Percentiles rank a stretch among this genome's conserved stretches.
These are phyloP conservation scores for Abrus precatorius DNA, from an alignment of 306 rosid species.

Conservation along the genomic window DNA sequence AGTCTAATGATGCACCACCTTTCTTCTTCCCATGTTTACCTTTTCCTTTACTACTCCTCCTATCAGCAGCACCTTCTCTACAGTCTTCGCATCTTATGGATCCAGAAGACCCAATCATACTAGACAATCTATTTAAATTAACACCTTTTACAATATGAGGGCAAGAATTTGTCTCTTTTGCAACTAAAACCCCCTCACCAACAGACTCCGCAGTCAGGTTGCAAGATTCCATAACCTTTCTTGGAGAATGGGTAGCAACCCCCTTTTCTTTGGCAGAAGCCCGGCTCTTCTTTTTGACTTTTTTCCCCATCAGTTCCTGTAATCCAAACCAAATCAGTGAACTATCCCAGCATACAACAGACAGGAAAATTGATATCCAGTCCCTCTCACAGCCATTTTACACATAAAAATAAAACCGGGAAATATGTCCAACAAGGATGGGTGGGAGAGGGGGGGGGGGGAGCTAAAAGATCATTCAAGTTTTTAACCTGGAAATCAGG, in stretches of 20 bases:
- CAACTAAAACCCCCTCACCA: conserved; percentile 56
- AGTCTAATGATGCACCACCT: conserved; percentile 62
- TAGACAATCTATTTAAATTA: conserved; percentile 61
- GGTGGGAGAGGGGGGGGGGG: too few species aligned
- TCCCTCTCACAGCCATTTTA: neutral
- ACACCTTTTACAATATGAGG: conserved; percentile 79
- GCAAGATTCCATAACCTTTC: conserved; percentile 49
- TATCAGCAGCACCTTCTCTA: conserved; percentile 66
- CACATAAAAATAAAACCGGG: neutral
- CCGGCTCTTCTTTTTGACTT: conserved; percentile 75
- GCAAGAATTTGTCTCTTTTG: conserved; percentile 69
- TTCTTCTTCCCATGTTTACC: conserved; percentile 83
- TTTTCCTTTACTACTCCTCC: conserved; percentile 73
- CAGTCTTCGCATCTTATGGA: conserved; percentile 77
- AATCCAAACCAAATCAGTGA: conserved; percentile 55
- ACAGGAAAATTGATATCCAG: conserved; percentile 12
- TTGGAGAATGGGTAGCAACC: conserved; percentile 48
- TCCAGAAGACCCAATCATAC: conserved; percentile 63
- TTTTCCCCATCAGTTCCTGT: conserved; percentile 87
- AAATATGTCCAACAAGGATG: too few species aligned
- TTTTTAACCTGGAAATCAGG: conserved; percentile 48
- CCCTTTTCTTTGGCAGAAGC: conserved; percentile 66
- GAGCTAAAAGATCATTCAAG: neutral
- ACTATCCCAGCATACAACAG: conserved; percentile 27
- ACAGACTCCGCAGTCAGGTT: conserved; percentile 52